A percentile compares a stretch with the other conserved stretches of the same genome.
These are phyloP conservation scores for Aspergillus diversus DNA, from an alignment of 495 filamentous ascomycete species.

Conservation along the genomic window DNA sequence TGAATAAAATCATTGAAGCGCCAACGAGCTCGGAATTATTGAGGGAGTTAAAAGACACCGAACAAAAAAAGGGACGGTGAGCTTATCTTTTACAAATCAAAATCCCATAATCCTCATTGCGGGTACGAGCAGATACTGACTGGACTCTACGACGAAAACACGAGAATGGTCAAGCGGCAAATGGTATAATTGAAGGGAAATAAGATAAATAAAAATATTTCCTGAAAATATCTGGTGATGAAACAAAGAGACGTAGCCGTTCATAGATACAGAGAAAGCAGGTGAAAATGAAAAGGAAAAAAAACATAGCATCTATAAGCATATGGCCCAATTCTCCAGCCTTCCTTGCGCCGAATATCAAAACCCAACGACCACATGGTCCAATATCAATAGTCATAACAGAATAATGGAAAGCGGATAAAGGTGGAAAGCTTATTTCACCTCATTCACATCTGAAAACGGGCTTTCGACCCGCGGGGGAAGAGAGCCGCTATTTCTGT, in stretches of 20 bases:
- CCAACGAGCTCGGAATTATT: too few relatives aligned
- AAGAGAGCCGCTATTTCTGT: constrained; percentile 31
- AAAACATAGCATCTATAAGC: constrained; percentile 23
- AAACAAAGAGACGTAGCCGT: constrained; percentile 19
- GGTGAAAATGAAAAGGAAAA: background rate
- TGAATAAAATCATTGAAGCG: too few relatives aligned
- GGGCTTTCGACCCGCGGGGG: constrained; percentile 44
- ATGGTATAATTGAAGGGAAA: background rate
- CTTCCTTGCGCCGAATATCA: constrained; percentile 20
- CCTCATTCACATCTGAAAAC: constrained; percentile 53
- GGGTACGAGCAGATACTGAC: background rate
- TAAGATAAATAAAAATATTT: constrained; percentile 4
- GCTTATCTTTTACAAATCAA: too few relatives aligned
- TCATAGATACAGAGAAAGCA: constrained; percentile 27
- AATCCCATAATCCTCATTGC: too few relatives aligned
- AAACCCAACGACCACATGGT: constrained; percentile 6
- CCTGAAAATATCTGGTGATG: background rate
- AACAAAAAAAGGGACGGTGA: too few relatives aligned
- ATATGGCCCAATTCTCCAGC: constrained; percentile 7
- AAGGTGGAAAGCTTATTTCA: constrained; percentile 55
- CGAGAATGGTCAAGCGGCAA: background rate
- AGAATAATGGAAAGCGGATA: background rate
- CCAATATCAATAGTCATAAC: constrained; percentile 20
- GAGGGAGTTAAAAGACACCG: too few relatives aligned
- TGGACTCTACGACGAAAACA: background rate